Base-by-base conservation (phyloP, 2,329 filamentous ascomycete species). In the Davidsoniella eucalypti region DNA sequence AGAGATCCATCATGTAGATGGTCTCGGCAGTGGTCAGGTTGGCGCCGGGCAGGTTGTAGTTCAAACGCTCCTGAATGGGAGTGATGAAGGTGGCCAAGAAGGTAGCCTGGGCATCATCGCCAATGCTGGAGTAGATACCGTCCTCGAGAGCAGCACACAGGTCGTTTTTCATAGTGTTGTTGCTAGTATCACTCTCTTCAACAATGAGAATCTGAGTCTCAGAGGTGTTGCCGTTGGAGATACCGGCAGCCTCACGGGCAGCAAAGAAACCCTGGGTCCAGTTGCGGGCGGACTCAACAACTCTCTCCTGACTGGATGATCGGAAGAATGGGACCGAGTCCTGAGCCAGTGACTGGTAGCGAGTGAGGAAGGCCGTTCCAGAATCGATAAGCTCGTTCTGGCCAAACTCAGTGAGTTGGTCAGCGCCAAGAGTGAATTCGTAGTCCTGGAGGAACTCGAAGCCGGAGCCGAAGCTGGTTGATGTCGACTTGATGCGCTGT, bases 1-100 rank as follows among this genome's bases (percentile, higher is more conserved):
- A 95, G 54, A 94, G 69, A 58, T 94, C 87, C 87, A 95, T 94
- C 33, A 95, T 61, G 52, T 73, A 75, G 51, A 87, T 68, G 1
- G 79, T 76, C 33, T 90, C 79, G 1, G 67, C 59, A 10, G 69
- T 60, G 2, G 73, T 75, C 40, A 94, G 62, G 54, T 82, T 77
- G 4, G 75, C 79, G 2, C 83, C 82, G 0, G 72, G 72, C 0
- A 95, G 69, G 54, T 81, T 75, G 12, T 65, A 58, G 60, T 88
- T 87, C 39, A 94, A 64, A 6, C 85, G 77, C 2, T 70, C 63
- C n/a, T 73, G 72, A 55, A 94, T 84, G 0, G 76, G 64, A 0
- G 78, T 75, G 1, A 78, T 69, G 60, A 92, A 93, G 4, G 73
- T 67, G 4, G 69, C 64, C 0, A 69, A 68, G 74, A 81, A 94